Base-by-base conservation (phyloP, 257 asterid genomes). In the Linderniella brevidens region DNA sequence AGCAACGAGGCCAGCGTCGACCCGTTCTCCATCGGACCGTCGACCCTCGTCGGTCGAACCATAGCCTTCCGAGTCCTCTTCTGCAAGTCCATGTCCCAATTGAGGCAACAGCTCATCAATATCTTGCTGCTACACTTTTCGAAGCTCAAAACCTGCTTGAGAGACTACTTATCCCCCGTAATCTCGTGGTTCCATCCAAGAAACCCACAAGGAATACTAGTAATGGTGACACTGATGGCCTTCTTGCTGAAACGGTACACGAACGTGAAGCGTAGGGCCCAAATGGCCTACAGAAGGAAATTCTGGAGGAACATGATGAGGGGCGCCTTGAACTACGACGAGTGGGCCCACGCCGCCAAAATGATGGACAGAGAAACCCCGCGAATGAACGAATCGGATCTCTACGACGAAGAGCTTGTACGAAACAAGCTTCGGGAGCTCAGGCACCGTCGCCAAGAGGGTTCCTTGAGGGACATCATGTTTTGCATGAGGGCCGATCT, bases 301-400 rank as follows among this genome's bases (percentile, higher is more conserved):
- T 84, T 88, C 55, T 88, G 98, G 98, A 75, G 92, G 70, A 90
- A 90, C 52, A 81, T 81, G 93, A 85, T 77, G 94, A 77, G 82
- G 37, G 56, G 78, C 41, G 96, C 96, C n/a, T 61, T 81, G 44
- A 90, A 84, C 3, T 90, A 90, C 41, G 98, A 90, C 60, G 96
- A 90, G 57, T 90, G 98, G 98, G 93, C 94, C 51, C 98, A 90
- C 64, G 96, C 93, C 20, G 86, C 98, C 13, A 77, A 68, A 61
- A 85, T 90, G 98, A 56, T 85, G 39, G 98, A 85, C 52, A 90
- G 68, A 46, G 96, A 81, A 58, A 73, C 86, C 13, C 82, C 58
- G 46, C 80, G 50, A 48, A 62, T 78, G 85, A 84, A 80, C 39
- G 94, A 85, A 32, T 48, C 81, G 0, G 72, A 85, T 64, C 78